Evolutionary conservation across 2,329 filamentous ascomycete species (phyloP).

Genomic region (Metarhizium robertsii): DNA sequence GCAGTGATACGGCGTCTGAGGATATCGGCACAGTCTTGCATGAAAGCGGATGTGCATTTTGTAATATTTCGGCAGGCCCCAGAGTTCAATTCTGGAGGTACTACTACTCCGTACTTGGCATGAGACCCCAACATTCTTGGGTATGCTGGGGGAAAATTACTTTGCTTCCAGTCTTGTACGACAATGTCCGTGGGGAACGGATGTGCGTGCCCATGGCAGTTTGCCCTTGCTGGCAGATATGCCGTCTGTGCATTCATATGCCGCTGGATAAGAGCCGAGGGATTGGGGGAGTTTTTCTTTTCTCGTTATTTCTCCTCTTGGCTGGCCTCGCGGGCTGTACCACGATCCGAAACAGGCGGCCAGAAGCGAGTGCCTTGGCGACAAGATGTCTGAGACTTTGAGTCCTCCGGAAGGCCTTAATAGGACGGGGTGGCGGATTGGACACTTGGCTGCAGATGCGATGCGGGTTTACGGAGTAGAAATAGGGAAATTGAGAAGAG

Average conservation of each 20-base stretch:
- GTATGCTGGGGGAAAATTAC: not conserved
- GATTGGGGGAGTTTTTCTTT: not conserved
- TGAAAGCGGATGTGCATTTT: no score
- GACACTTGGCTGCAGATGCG: not conserved
- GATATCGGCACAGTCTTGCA: no score
- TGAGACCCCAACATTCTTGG: not conserved
- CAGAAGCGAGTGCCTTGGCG: not conserved
- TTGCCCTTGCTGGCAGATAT: not conserved
- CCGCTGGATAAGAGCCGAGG: not conserved
- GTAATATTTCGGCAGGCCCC: no score
- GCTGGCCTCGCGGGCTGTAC: not conserved
- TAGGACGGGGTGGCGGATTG: not conserved
- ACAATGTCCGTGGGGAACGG: not conserved
- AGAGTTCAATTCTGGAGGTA: no score
- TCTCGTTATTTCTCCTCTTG: not conserved
- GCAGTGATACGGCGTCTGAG: no score
- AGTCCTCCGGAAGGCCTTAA: not conserved
- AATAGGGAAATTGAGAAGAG: not conserved
- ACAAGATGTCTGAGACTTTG: not conserved
- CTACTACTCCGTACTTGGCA: no score
- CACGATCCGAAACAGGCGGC: not conserved
- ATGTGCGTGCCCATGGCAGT: not conserved
- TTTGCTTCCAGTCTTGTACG: not conserved
- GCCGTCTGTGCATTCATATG: slow-evolving; percentile 1
- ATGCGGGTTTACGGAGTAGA: not conserved